phyloP scores from a whole-genome alignment of 129 eudicot species.

The Chrysanthemum seticuspe region DNA sequence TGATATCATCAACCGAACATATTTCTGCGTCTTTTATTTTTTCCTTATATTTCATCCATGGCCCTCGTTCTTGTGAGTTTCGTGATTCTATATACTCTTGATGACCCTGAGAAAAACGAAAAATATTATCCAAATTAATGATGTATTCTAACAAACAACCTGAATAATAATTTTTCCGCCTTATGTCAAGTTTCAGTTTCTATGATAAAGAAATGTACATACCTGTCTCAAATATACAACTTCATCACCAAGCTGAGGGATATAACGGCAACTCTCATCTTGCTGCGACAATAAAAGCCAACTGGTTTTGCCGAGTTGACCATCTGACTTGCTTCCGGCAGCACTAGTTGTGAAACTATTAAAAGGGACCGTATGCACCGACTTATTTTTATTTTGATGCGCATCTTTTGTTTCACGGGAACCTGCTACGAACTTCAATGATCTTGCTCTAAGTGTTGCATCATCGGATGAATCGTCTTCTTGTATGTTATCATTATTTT shows the following conservation, averaged over 20 bases:
- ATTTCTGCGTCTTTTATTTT: conserved; percentile 57
- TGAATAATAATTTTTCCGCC: too few species aligned
- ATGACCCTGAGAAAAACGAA: conserved; percentile 63
- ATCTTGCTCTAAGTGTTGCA: conserved; percentile 48
- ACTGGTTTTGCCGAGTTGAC: conserved; percentile 39
- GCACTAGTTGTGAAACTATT: conserved; percentile 28
- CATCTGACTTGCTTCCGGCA: conserved; percentile 39
- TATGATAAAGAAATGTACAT: background rate
- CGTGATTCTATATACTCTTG: conserved; percentile 43
- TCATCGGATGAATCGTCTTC: conserved; percentile 47
- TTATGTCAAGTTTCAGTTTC: too few species aligned
- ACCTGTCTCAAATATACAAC: conserved; percentile 90
- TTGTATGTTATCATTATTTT: conserved; percentile 18
- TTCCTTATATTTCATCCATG: conserved; percentile 45
- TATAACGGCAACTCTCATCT: conserved; percentile 76
- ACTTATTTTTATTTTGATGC: conserved; percentile 34
- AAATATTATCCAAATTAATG: background rate
- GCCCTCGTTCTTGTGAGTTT: conserved; percentile 34
- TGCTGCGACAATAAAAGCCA: conserved; percentile 74
- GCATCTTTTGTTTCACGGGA: conserved; percentile 32
- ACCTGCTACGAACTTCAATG: conserved; percentile 45
- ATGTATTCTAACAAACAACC: too few species aligned
- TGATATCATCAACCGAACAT: conserved; percentile 58
- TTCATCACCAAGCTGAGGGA: conserved; percentile 88
- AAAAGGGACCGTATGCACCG: conserved; percentile 22